Evolutionary conservation across 2,329 filamentous ascomycete genomes (phyloP).

Genomic region (Blastomyces gilchristii): DNA sequence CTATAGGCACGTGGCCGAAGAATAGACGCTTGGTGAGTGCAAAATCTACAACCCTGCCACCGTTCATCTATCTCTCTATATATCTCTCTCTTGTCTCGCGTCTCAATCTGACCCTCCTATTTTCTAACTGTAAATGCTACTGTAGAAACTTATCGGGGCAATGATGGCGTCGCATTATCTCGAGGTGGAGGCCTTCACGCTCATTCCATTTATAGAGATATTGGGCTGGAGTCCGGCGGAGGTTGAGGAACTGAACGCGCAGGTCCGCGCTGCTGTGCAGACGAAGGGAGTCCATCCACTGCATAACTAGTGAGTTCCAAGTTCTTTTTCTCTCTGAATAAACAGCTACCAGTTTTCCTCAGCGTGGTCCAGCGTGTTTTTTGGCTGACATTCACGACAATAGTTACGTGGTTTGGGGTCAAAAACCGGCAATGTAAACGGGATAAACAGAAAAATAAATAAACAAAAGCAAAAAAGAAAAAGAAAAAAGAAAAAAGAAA

Average conservation of each 20-base stretch:
- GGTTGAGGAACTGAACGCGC: slow-evolving; percentile 4
- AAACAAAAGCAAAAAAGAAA: too few species aligned
- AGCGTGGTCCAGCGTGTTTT: too few species aligned
- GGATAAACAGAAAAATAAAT: too few species aligned
- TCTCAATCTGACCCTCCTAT: not conserved
- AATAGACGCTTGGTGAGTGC: slow-evolving; percentile 15
- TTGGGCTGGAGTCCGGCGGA: slow-evolving; percentile 15
- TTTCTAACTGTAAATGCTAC: not conserved
- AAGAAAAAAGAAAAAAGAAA: too few species aligned
- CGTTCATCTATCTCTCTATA: not conserved
- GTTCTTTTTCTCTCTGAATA: too few species aligned
- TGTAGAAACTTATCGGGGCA: slow-evolving; percentile 17
- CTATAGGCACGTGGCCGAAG: slow-evolving; percentile 21
- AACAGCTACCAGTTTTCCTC: too few species aligned
- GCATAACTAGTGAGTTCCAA: slow-evolving; percentile 7
- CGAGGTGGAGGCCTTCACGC: slow-evolving; percentile 16
- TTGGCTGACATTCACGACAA: not conserved
- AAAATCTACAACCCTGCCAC: not conserved
- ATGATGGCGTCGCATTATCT: slow-evolving; percentile 12
- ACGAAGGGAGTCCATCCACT: slow-evolving; percentile 5
- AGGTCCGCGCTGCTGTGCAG: slow-evolving; percentile 5
- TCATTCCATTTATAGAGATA: slow-evolving; percentile 13
- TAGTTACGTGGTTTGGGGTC: slow-evolving; percentile 5
- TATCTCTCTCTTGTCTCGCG: not conserved
- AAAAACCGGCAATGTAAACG: not conserved